Evolutionary conservation across 495 filamentous ascomycete genomes (phyloP), one percentile per base, ranked within the genome.

Genomic region (Astrothelium macrocarpum): DNA sequence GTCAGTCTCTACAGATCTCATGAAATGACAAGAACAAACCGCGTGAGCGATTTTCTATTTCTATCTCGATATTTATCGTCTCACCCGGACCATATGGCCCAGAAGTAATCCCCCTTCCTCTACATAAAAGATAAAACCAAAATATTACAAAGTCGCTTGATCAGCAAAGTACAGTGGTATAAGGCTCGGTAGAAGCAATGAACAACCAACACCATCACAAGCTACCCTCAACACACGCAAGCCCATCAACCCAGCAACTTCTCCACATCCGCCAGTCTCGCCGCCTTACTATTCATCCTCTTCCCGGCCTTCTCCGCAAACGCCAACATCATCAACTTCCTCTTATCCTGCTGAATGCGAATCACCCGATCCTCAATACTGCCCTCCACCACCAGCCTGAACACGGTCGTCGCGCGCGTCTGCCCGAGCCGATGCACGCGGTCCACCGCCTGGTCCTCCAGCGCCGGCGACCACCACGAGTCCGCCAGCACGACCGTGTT

Each of bases 361-460:
- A 96, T 77, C 49, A 96, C 90, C 0, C 85, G 79, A 69, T 96
- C 89, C 73, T 97, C 92, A n/a, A 97, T 85, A 25, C 81, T 90
- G 20, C 80, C 84, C 62, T 95, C 88, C 80, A 96, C 87, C 0
- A 96, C 82, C 5, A 96, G 75, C 62, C 91, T 78, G 81, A 88
- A 93, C 4, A 96, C 88, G 1, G 84, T 90, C 0, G 85, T 88
- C 65, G 85, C 82, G 32, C 86, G 79, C 62, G 80, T 92, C 75
- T 97, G 92, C 1, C 92, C 92, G 0, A 96, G 81, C 2, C 92
- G 80, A 66, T 96, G 90, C 20, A 96, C 92, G 0, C 92, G 85
- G 71, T 97, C 92, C 1, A 96, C 82, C 29, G 92, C 92, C 70
- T 97, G 92, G 69, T 95, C 91, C 73, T 97, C 92, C 64, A 96